Evolutionary conservation across 2,329 filamentous ascomycete species (phyloP), one percentile per base, ranked within the genome.

Genomic region (Tolypocladium endophyticum): DNA sequence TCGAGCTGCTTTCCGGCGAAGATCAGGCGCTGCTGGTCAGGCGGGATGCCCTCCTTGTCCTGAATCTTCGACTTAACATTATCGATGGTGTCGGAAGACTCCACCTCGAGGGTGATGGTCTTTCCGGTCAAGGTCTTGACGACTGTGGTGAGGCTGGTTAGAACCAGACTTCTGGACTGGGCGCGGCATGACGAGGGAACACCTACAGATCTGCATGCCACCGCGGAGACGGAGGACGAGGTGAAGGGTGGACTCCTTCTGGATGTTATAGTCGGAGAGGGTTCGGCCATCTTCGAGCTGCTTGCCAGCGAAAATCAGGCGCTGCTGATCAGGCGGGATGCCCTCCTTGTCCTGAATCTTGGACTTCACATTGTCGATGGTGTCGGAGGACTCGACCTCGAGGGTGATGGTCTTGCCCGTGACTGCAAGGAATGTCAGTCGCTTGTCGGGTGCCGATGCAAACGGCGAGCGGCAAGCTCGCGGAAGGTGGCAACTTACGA

Each of bases 301-400:
- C 83, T 97, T 97, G 62, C 93, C 93, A 53, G 92, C 92, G 67
- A 97, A 97, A 74, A 97, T 97, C 66, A 97, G 76, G 68, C 92
- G 93, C 80, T 97, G 92, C 77, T 97, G 92, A 72, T 97, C 92
- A 14, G 92, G 92, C 55, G 92, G 93, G 60, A 97, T 97, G 52
- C 93, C 93, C 78, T 97, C 93, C 86, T 97, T 97, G 72, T 97
- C 93, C 77, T 97, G 93, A 57, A 97, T 97, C 86, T 97, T 97
- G 56, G 84, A 87, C 87, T 97, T 97, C 39, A 97, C 93, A 64
- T 97, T 96, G 81, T 96, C 92, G 76, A 96, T 96, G 56, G 92
- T 96, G 71, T 96, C 92, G 2, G 86, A 90, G 0, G 88, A 92
- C 75, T 96, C 91, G 6, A 96, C 91, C 79, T 95, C 80, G 47